Percentiles rank a stretch among this genome's conserved stretches.
Evolutionary conservation across 75 land plant genomes (phyloP).

Genomic region (Picea sitchensis): DNA sequence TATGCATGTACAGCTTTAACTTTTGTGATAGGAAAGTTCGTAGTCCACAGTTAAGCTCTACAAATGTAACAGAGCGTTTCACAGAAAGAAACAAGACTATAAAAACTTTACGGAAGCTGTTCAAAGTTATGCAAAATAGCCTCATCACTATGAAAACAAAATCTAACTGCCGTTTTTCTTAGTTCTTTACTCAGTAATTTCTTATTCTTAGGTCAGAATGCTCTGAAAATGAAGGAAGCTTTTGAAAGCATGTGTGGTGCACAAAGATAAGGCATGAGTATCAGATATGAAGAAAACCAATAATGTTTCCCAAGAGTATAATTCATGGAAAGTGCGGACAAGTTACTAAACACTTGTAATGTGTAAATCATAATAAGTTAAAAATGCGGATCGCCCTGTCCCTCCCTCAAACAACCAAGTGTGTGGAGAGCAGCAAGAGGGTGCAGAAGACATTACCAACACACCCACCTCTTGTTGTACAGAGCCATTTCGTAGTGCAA

Average conservation of each 20-base stretch:
- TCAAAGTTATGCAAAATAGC: too few species aligned
- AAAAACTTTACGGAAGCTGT: too few species aligned
- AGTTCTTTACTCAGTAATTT: too few species aligned
- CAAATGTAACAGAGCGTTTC: too few species aligned
- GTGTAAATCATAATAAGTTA: background rate
- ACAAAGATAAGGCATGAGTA: too few species aligned
- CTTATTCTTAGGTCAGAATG: too few species aligned
- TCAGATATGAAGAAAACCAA: background rate
- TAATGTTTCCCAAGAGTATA: background rate
- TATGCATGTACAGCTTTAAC: background rate
- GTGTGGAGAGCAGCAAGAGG: background rate
- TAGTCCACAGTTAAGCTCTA: too few species aligned
- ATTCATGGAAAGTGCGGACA: background rate
- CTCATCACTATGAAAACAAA: too few species aligned
- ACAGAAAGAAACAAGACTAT: too few species aligned
- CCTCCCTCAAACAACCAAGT: background rate
- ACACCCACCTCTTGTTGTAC: conserved; percentile 65
- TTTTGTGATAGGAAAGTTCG: background rate
- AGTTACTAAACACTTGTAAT: conserved; percentile 1
- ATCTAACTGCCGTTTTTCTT: too few species aligned
- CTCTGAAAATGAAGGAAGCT: too few species aligned
- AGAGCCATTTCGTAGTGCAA: conserved; percentile 87
- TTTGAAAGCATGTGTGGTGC: too few species aligned
- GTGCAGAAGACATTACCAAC: background rate
- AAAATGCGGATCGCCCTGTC: background rate